Evolutionary conservation across 768 basidiomycete species (phyloP).

Genomic region (Obba rivulosa): DNA sequence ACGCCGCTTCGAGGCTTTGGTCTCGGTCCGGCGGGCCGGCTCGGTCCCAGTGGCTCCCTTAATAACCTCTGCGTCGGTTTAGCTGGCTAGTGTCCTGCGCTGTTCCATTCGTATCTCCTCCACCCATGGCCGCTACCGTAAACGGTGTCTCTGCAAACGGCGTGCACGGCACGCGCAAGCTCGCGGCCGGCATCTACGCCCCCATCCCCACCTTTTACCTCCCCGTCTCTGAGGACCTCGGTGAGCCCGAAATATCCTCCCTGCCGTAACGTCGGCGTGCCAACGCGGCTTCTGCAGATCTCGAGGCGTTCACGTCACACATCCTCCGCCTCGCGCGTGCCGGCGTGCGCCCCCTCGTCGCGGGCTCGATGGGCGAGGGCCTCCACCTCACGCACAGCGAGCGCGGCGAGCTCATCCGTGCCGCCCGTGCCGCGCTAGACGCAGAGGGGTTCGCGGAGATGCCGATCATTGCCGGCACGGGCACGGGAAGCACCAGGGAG

Average conservation of each 20-base stretch:
- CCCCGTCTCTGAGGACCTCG: conserved; percentile 72
- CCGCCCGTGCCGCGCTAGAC: conserved; percentile 65
- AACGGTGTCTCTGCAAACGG: conserved; percentile 6
- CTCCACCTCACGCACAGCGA: conserved; percentile 41
- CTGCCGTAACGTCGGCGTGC: neutral
- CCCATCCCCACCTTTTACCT: conserved; percentile 87
- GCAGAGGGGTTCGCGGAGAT: conserved; percentile 47
- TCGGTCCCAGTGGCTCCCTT: too few relatives aligned
- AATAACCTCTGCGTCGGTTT: too few relatives aligned
- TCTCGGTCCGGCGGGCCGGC: too few relatives aligned
- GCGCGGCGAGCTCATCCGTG: conserved; percentile 17
- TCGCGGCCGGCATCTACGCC: conserved; percentile 75
- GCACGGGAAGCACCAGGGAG: conserved; percentile 78
- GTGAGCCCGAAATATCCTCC: conserved; percentile 34
- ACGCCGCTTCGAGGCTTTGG: too few relatives aligned
- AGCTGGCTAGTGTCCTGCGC: too few relatives aligned
- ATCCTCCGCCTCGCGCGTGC: conserved; percentile 35
- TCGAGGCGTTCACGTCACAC: conserved; percentile 35
- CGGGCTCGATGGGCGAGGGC: conserved; percentile 45
- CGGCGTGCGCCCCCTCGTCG: conserved; percentile 32
- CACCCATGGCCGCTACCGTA: neutral
- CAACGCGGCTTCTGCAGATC: conserved; percentile 23
- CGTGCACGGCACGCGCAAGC: conserved; percentile 37
- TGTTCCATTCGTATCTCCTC: neutral
- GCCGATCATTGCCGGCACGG: conserved; percentile 80